Evolutionary conservation across 2,329 filamentous ascomycete genomes (phyloP), one percentile per base, ranked within the genome.

Genomic region (Penicillium sp.): DNA sequence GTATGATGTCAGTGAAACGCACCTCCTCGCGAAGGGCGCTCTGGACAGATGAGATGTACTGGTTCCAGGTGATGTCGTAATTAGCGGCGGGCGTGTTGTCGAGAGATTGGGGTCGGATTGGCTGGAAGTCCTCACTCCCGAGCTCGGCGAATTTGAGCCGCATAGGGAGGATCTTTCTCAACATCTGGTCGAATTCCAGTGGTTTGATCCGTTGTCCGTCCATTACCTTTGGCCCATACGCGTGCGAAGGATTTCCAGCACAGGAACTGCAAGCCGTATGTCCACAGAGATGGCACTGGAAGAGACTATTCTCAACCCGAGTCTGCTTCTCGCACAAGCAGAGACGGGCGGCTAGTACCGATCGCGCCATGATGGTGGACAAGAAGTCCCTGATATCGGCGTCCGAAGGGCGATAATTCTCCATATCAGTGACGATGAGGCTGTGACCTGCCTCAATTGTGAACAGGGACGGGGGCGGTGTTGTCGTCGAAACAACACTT

Each of bases 301-400:
- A 74, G 7, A 87, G 76, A 0, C 63, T 57, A 6, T 67, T 63
- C 4, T 75, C 72, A 2, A 79, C 69, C 0, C 69, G 63, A 3
- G 70, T 71, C 35, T 77, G 74, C 1, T 81, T 79, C 70, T 89
- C 87, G 57, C 87, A 89, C 43, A 72, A 69, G 61, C 87, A 89
- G n/a, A 81, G 72, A 11, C 78, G 77, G 10, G 74, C 69, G 57
- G 49, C 48, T 26, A 39, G 14, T n/a, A 31, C 37, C 23, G 39
- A 27, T 31, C 9, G 23, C 25, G 35, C 35, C 39, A 26, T 13
- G 27, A 53, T 19, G 16, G 13, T 42, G 39, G 39, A 23, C 39
- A 19, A 13, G 11, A 21, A 23, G 19, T 10, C 39, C 19, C 1
- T 21, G n/a, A 10, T n/a, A 27, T 33, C 19, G 7, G 10, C n/a